A percentile compares a stretch with the other conserved stretches of the same genome.
Evolutionary conservation across 371 early-diverging fungal species (phyloP).

Genomic region (Haplosporangium sp.): DNA sequence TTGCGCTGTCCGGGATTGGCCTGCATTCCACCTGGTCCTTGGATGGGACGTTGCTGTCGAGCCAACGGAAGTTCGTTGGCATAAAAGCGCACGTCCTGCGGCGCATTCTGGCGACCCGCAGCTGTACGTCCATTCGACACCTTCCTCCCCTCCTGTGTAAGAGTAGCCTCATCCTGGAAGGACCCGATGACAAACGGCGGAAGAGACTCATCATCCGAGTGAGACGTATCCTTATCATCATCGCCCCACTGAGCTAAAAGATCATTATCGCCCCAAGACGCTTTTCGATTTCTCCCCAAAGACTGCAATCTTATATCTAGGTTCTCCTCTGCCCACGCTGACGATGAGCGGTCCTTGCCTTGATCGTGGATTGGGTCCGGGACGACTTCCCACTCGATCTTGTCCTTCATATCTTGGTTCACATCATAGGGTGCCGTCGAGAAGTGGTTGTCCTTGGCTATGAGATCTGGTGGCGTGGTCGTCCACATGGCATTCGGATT

Average conservation of each 20-base stretch:
- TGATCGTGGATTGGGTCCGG: constrained; percentile 9
- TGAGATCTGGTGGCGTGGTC: constrained; percentile 35
- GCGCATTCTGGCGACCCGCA: constrained; percentile 27
- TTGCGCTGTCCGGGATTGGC: not conserved
- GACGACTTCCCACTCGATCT: constrained; percentile 33
- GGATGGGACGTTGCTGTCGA: constrained; percentile 11
- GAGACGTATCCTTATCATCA: constrained; percentile 12
- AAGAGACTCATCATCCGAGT: constrained; percentile 1
- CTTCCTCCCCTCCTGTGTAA: not conserved
- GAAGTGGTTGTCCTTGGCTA: not conserved
- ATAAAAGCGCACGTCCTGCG: constrained; percentile 44
- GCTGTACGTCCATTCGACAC: not conserved
- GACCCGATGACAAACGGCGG: constrained; percentile 26
- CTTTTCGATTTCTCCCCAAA: constrained; percentile 15
- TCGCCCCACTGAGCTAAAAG: constrained; percentile 26
- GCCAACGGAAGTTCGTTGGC: constrained; percentile 31
- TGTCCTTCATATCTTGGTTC: constrained; percentile 32
- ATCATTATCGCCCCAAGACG: constrained; percentile 47
- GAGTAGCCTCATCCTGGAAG: constrained; percentile 21
- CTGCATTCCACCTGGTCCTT: constrained; percentile 9
- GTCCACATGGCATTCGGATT: constrained; percentile 43
- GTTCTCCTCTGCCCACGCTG: constrained; percentile 14
- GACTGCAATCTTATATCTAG: constrained; percentile 4
- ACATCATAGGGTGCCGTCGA: constrained; percentile 11
- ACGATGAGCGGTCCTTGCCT: constrained; percentile 13